A percentile compares a stretch with the other conserved stretches of the same genome.
Conservation (phyloP, 176 grass and related monocot species). For the Thalia dealbata region DNA sequence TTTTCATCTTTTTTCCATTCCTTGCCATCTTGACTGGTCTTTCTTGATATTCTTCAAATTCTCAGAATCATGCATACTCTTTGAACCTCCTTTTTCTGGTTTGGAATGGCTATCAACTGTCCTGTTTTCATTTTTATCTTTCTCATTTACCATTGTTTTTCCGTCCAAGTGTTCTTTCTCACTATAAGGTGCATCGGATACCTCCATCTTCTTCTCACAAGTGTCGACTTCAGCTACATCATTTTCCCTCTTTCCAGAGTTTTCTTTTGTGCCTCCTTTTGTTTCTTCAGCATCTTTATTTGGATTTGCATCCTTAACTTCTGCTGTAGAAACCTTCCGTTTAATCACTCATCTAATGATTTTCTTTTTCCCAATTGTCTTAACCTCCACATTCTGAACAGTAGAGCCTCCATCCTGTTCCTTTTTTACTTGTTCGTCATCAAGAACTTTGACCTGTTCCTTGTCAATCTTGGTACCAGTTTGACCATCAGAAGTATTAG, state of each 20-base stretch:
- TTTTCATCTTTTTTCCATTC: conserved; percentile 49
- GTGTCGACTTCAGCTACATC: conserved; percentile 15
- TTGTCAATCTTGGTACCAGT: conserved; percentile 27
- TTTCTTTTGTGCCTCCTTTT: conserved; percentile 24
- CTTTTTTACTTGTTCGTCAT: conserved; percentile 33
- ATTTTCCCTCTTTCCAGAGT: conserved; percentile 43
- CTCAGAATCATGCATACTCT: conserved; percentile 26
- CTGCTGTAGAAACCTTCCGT: conserved; percentile 46
- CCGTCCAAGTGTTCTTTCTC: conserved; percentile 30
- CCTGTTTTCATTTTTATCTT: conserved; percentile 20
- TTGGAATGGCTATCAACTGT: conserved; percentile 20
- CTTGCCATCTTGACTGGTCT: conserved; percentile 33
- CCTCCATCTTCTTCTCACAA: conserved; percentile 30
- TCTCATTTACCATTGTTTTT: conserved; percentile 40
- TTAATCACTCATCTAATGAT: conserved; percentile 89
- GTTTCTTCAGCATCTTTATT: conserved; percentile 27
- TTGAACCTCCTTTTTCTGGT: conserved; percentile 14
- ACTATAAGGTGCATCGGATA: background rate
- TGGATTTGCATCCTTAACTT: conserved; percentile 27
- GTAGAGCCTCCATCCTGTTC: conserved; percentile 14
- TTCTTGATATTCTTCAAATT: conserved; percentile 34
- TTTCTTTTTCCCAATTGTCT: conserved; percentile 70
- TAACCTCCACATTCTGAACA: conserved; percentile 34
- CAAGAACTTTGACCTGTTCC: conserved; percentile 4
- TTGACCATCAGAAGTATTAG: conserved; percentile 32